phyloP scores from a whole-genome alignment of 2,329 filamentous ascomycete genomes.

The Venturia aucupariae region DNA sequence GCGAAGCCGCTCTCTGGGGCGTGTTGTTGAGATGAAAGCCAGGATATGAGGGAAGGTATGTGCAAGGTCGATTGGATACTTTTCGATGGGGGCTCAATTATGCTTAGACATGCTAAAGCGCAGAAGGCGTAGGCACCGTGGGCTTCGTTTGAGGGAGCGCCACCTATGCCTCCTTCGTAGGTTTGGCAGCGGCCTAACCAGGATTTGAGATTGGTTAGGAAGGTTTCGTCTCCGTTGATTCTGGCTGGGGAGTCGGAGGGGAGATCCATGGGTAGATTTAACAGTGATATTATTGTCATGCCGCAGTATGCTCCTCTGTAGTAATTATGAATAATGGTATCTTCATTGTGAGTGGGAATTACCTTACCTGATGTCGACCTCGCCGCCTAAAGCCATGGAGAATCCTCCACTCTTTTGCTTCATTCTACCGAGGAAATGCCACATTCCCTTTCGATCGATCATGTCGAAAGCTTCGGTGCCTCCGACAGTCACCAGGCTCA shows the following conservation, averaged over 20 bases:
- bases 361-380: conserved; percentile 64
- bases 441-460: conserved; percentile 76
- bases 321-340: conserved; percentile 25
- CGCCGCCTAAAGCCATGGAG: conserved; percentile 72
- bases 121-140: conserved; percentile 97
- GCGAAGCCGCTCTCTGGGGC: conserved; percentile 87
- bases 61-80: conserved; percentile 61
- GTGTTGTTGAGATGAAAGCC: conserved; percentile 84
- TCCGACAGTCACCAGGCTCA: conserved; percentile 71
- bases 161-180: conserved; percentile 88
- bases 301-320: conserved; percentile 78
- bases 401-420: conserved; percentile 91
- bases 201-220: conserved; percentile 65
- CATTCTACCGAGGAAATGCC: conserved; percentile 78
- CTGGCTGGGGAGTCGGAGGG: conserved; percentile 62
- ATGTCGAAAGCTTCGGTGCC: conserved; percentile 63
- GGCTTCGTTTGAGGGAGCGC: conserved; percentile 76
- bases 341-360: conserved; percentile 14
- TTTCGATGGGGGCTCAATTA: conserved; percentile 69
- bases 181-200: conserved; percentile 83
- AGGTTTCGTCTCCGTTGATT: conserved; percentile 51
- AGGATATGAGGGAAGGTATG: conserved; percentile 66
- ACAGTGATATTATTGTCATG: conserved; percentile 70
- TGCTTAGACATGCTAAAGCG: conserved; percentile 77
- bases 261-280: conserved; percentile 74